phyloP scores from a whole-genome alignment of 2,329 filamentous ascomycete species.

The Pseudogymnoascus sp. region DNA sequence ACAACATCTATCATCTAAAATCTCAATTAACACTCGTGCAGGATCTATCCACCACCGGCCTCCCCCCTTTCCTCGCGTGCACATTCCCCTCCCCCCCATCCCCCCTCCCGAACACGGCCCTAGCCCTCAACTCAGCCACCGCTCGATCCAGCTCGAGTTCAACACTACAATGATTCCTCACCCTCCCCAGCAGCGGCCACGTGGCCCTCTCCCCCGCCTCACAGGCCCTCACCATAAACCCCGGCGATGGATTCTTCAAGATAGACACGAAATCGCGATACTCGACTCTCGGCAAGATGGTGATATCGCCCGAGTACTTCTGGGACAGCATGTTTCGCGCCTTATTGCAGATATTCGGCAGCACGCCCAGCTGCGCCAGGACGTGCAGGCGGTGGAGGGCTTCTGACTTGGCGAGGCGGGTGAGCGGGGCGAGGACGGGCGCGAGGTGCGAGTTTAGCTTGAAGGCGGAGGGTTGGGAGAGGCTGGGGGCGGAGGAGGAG shows the following conservation, averaged over 20 bases:
- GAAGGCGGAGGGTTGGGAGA: slow-evolving; percentile 35
- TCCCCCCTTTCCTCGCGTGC: background rate
- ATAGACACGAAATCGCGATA: slow-evolving; percentile 67
- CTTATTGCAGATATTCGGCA: slow-evolving; percentile 72
- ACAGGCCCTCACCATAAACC: slow-evolving; percentile 77
- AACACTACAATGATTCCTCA: slow-evolving; percentile 80
- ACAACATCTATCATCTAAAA: background rate
- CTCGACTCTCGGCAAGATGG: slow-evolving; percentile 74
- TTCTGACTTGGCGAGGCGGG: slow-evolving; percentile 69
- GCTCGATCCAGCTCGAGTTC: slow-evolving; percentile 75
- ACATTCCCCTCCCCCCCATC: background rate
- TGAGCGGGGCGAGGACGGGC: slow-evolving; percentile 56
- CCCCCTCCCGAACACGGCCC: slow-evolving; percentile 36
- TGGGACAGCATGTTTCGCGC: slow-evolving; percentile 75
- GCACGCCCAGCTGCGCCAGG: slow-evolving; percentile 69
- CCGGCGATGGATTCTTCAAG: slow-evolving; percentile 72
- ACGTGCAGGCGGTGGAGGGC: slow-evolving; percentile 72
- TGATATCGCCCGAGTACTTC: slow-evolving; percentile 91
- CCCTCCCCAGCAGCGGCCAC: slow-evolving; percentile 80
- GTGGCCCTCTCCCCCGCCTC: slow-evolving; percentile 75
- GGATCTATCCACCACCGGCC: background rate
- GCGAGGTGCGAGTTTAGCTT: background rate
- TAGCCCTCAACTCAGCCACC: slow-evolving; percentile 58
- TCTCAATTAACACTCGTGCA: background rate
- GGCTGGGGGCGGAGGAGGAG: slow-evolving; percentile 55